A percentile compares a stretch with the other conserved stretches of the same genome.
These are phyloP conservation scores for Fusarium secorum DNA, from an alignment of 2,329 filamentous ascomycete species.

Conservation along the genomic window DNA sequence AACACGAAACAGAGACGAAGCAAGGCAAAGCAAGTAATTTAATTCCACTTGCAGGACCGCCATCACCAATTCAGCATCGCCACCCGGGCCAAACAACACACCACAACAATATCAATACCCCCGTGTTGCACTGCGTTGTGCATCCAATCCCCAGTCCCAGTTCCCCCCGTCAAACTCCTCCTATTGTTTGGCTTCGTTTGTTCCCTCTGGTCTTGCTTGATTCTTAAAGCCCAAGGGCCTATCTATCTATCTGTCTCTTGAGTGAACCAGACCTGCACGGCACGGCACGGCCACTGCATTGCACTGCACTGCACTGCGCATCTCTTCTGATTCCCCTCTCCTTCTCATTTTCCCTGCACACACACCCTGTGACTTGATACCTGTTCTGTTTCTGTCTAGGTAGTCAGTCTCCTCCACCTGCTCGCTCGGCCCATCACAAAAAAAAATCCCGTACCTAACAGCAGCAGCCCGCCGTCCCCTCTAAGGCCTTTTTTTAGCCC, in stretches of 20 bases:
- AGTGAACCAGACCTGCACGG: conserved; percentile 14
- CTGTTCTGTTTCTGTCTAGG: conserved; percentile 20
- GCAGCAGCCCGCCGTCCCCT: conserved; percentile 34
- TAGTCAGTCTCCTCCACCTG: conserved; percentile 36
- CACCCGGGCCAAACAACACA: conserved; percentile 20
- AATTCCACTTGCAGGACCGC: conserved; percentile 21
- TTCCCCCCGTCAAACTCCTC: conserved; percentile 24
- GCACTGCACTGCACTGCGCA: not conserved
- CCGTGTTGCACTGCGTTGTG: conserved; percentile 25
- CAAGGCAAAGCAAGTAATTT: conserved; percentile 26
- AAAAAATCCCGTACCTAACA: conserved; percentile 36
- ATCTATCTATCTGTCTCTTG: not conserved
- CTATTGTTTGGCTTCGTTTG: conserved; percentile 39
- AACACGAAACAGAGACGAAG: conserved; percentile 20
- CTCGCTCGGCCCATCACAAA: conserved; percentile 36
- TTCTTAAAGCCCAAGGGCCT: conserved; percentile 10
- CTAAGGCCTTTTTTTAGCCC: conserved; percentile 41
- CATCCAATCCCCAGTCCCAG: conserved; percentile 14
- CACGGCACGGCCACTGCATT: not conserved
- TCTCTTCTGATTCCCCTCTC: not conserved
- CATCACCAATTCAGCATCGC: conserved; percentile 24
- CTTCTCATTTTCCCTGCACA: conserved; percentile 35
- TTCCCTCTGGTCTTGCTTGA: conserved; percentile 21
- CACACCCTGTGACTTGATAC: conserved; percentile 31
- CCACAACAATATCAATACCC: conserved; percentile 22